phyloP scores from a whole-genome alignment of 2,329 filamentous ascomycete genomes.

The Alternaria triticimaculans region DNA sequence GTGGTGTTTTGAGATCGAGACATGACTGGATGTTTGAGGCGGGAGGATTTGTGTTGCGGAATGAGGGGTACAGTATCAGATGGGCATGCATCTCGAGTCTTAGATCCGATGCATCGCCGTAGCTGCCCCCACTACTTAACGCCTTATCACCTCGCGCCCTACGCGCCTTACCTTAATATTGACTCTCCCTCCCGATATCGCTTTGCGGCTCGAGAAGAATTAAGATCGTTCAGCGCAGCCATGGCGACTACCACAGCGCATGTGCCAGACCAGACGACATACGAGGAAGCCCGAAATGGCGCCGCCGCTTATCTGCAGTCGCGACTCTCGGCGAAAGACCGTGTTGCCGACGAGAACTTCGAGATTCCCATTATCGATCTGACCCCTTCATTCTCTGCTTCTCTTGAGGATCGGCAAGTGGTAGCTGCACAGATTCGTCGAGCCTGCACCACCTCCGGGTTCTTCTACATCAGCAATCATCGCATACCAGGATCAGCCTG shows the following conservation, averaged over 20 bases:
- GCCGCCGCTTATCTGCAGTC: constrained; percentile 47
- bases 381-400: constrained; percentile 43
- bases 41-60: not conserved
- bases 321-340: constrained; percentile 30
- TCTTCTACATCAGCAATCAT: constrained; percentile 53
- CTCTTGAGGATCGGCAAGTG: constrained; percentile 39
- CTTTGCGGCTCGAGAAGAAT: not conserved
- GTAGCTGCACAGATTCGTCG: constrained; percentile 49
- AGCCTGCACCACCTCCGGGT: constrained; percentile 50
- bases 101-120: constrained; percentile 23
- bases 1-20: constrained; percentile 10
- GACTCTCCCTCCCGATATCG: not conserved
- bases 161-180: not conserved
- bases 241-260: not conserved
- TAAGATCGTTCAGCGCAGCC: not conserved
- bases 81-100: constrained; percentile 15
- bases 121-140: not conserved
- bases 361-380: constrained; percentile 50
- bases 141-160: constrained; percentile 2
- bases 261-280: constrained; percentile 40
- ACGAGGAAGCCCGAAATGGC: constrained; percentile 43
- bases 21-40: constrained; percentile 13
- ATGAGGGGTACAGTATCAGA: constrained; percentile 15
- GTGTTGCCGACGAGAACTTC: constrained; percentile 31
- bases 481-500: constrained; percentile 37